Evolutionary conservation across 192 early-diverging fungal species (phyloP), one percentile per base, ranked within the genome.

Genomic region (Coemansia sp.): DNA sequence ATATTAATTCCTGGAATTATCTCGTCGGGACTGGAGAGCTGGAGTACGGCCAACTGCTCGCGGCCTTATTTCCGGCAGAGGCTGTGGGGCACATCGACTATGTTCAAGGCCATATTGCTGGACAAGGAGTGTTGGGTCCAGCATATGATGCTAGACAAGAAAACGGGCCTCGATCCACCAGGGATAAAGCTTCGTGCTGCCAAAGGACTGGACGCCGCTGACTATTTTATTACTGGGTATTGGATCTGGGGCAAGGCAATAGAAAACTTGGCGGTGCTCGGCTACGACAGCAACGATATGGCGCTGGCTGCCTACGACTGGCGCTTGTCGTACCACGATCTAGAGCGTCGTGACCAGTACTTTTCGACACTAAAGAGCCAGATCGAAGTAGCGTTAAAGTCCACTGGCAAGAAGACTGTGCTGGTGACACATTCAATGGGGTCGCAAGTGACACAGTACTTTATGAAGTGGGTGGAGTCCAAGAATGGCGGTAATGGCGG

Each of bases 211-310:
- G 93, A 95, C 76, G 93, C 94, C 0, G 93, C 95, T 0, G 95
- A 97, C 75, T 97, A 96, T 72, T 89, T 96, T 63, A 89, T 95
- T 29, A 90, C 92, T 20, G 93, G 93, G 78, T 95, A 93, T 73
- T 97, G 94, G 95, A 92, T 97, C 22, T 94, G 92, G 93, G 94
- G 87, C 47, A 90, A 92, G 57, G 76, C 88, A 40, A 93, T 94
- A 65, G 86, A 92, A 65, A 97, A 96, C 74, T 69, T 97, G 49
- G 93, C 93, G 0, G 91, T 89, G 1, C 85, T 89, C 11, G 95
- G 95, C 31, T 95, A 95, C 80, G 95, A 97, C 76, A 89, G 80
- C 83, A 93, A 90, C 71, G 94, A 91, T 67, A 95, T 96, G 95
- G 80, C 91, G 33, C 77, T 97, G 47, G 94, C 94, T 0, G 78